Conservation (phyloP, 2,329 filamentous ascomycete genomes). For the Dendryphion nanum region DNA sequence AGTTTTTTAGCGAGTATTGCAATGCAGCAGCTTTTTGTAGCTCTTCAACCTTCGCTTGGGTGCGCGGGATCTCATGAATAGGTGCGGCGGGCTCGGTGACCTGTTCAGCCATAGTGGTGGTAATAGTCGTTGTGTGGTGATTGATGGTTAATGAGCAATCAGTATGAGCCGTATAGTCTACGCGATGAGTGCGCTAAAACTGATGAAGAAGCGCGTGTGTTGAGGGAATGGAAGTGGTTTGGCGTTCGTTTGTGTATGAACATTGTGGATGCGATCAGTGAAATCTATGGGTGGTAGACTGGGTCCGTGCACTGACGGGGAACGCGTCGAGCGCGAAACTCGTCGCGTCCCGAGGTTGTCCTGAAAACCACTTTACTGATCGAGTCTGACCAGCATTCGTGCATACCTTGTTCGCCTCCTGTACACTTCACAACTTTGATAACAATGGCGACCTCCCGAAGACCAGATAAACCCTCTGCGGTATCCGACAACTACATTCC, state of each 20-base stretch:
- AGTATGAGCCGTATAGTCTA: neutral
- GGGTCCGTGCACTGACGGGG: too few species aligned
- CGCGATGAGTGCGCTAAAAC: conserved; percentile 13
- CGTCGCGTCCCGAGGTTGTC: too few species aligned
- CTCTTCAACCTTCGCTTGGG: conserved; percentile 68
- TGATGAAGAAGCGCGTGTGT: too few species aligned
- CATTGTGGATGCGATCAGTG: too few species aligned
- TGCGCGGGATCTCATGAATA: conserved; percentile 31
- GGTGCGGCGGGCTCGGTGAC: conserved; percentile 20
- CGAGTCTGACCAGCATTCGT: too few species aligned
- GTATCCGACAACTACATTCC: conserved; percentile 61
- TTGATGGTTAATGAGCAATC: neutral
- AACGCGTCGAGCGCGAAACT: too few species aligned
- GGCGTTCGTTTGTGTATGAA: neutral
- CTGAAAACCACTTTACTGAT: too few species aligned
- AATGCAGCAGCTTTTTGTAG: conserved; percentile 77
- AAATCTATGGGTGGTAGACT: too few species aligned
- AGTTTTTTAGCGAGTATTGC: conserved; percentile 87
- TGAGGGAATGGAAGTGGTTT: neutral
- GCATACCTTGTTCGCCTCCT: too few species aligned
- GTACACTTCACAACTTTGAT: too few species aligned
- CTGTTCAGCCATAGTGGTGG: conserved; percentile 15
- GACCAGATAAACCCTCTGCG: conserved; percentile 30
- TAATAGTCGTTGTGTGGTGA: too few species aligned
- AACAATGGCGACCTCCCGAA: conserved; percentile 27